Evolutionary conservation across 768 basidiomycete species (phyloP).

Genomic region (Tulasnella sp.): DNA sequence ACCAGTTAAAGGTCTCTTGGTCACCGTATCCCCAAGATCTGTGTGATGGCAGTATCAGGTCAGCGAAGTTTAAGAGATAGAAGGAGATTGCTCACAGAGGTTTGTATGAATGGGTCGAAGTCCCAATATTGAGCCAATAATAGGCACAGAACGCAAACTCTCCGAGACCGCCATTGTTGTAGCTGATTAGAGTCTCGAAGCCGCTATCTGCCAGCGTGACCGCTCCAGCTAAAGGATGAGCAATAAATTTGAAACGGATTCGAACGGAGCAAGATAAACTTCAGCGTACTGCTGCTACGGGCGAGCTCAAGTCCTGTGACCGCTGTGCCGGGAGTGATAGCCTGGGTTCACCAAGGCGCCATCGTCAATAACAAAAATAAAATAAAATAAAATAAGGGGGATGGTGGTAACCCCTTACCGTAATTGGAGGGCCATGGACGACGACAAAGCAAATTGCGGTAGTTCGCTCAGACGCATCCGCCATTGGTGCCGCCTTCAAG

Average conservation of each 20-base stretch:
- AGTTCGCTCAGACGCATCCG: background rate
- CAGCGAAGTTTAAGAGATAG: too few species aligned
- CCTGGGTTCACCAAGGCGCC: background rate
- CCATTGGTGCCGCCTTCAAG: background rate
- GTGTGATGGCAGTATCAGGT: background rate
- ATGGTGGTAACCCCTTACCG: too few species aligned
- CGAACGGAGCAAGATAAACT: background rate
- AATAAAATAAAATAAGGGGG: background rate
- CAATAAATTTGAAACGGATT: background rate
- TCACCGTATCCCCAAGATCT: constrained; percentile 5
- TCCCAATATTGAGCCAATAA: constrained; percentile 14
- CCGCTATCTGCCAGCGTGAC: background rate
- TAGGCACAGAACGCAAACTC: background rate
- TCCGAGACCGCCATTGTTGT: background rate
- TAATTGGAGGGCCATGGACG: background rate
- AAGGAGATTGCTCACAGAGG: background rate
- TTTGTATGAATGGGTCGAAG: background rate
- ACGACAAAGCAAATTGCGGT: background rate
- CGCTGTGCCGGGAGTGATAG: background rate
- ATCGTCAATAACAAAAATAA: background rate
- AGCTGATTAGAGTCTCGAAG: background rate
- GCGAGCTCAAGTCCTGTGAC: background rate
- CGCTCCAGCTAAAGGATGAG: background rate
- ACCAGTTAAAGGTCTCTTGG: background rate
- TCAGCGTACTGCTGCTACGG: background rate